Base-by-base conservation (phyloP, 2,329 filamentous ascomycete species). In the Trichoderma asperellum region DNA sequence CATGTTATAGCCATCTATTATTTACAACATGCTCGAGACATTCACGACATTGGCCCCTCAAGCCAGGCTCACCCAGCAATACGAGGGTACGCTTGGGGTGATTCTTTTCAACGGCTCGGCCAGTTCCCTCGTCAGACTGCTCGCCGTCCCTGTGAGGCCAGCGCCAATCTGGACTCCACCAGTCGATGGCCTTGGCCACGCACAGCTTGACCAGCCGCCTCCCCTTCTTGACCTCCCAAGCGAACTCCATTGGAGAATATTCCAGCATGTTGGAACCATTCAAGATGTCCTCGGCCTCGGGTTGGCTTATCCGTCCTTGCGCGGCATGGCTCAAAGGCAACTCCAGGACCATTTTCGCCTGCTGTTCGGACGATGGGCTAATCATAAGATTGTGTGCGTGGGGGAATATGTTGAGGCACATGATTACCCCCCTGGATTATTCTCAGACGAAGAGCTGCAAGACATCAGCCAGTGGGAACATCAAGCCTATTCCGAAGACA, bases 301-400 rank as follows among this genome's bases (percentile, higher is more conserved):
- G 10, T n/a, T 49, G 2, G 47, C 21, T 49, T 21, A 8, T 24
- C 18, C 8, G 47, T n/a, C 8, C 10, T 49, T 49, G 2, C 21
- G n/a, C n/a, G 21, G 21, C 5, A 49, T 49, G 11, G 6, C n/a
- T 24, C 47, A n/a, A 12, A 12, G 8, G 3, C 47, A n/a, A 21
- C 4, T 49, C 47, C 40, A n/a, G 5, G 40, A 43, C 16, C 11
- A 49, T 21, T 21, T 49, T 21, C 21, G n/a, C n/a, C 10, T 11
- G 47, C 21, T 21, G 8, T 49, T 49, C 11, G 65, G 57, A 2
- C 56, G 4, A n/a, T 71, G 68, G 70, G 70, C 70, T 12, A 18
- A 24, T n/a, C 8, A 60, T 32, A 52, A 62, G 0, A 71, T 71
- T n/a, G 68, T 70, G 21, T 71, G 62, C 3, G 70, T 70, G 5